Evolutionary conservation across 805 yeast species (phyloP).

Genomic region (Millerozyma acaciae): DNA sequence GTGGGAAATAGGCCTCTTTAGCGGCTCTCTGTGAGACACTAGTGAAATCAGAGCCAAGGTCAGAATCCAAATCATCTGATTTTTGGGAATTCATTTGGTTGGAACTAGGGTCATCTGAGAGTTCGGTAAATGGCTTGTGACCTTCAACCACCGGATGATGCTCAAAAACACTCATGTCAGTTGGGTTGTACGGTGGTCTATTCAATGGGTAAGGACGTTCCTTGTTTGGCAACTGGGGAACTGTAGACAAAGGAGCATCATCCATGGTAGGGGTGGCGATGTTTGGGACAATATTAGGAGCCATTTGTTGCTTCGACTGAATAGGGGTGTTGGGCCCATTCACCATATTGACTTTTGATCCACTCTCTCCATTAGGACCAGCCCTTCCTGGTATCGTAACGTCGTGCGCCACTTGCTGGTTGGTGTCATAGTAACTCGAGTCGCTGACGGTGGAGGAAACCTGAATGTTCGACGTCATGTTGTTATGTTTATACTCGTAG

Average conservation of each 20-base stretch:
- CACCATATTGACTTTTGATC: constrained; percentile 21
- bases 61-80: constrained; percentile 24
- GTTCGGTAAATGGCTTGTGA: constrained; percentile 42
- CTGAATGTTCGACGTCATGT: constrained; percentile 1
- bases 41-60: constrained; percentile 62
- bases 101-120: constrained; percentile 22
- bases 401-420: constrained; percentile 32
- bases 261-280: constrained; percentile 23
- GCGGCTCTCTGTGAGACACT: constrained; percentile 75
- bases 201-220: constrained; percentile 15
- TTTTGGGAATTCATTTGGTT: constrained; percentile 5
- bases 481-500: constrained; percentile 16
- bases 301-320: constrained; percentile 26
- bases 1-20: constrained; percentile 51
- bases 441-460: constrained; percentile 9
- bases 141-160: constrained; percentile 46
- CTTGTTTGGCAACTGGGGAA: constrained; percentile 23
- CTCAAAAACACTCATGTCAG: constrained; percentile 34
- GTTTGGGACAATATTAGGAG: constrained; percentile 27
- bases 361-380: constrained; percentile 10
- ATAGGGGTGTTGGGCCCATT: constrained; percentile 34
- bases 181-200: constrained; percentile 12
- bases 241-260: constrained; percentile 15
- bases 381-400: constrained; percentile 21
- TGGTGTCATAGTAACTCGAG: constrained; percentile 27